Conservation (phyloP, 306 rosid genomes). For the Boehmeria nivea region DNA sequence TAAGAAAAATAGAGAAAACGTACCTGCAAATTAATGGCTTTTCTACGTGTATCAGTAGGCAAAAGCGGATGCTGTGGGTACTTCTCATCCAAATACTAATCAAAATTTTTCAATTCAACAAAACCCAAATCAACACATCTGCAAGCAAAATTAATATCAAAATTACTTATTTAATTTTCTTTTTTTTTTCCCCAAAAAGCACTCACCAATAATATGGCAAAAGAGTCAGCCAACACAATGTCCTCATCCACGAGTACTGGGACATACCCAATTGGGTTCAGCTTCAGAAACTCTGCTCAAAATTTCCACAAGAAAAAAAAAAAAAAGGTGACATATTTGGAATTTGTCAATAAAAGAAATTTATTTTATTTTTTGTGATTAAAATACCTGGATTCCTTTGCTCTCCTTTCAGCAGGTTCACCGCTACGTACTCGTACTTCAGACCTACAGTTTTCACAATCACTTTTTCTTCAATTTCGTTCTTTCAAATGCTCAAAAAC, state of each 20-base stretch:
- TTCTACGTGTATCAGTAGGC: conserved; percentile 50
- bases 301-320: no score
- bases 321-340: no score
- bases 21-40: conserved; percentile 77
- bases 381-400: background rate
- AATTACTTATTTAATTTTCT: no score
- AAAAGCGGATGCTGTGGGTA: conserved; percentile 67
- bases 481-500: background rate
- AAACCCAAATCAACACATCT: background rate
- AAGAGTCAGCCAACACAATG: conserved; percentile 50
- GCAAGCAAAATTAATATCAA: background rate
- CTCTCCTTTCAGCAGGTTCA: background rate
- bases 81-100: conserved; percentile 73
- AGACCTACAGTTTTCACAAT: background rate
- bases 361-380: background rate
- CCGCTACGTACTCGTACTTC: conserved; percentile 1
- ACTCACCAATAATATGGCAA: conserved; percentile 63
- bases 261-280: conserved; percentile 65
- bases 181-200: background rate
- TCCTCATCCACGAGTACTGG: conserved; percentile 62
- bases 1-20: background rate
- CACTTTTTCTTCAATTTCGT: no score
- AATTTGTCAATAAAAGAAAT: conserved; percentile 3
- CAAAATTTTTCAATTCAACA: background rate
- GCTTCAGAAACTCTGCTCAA: conserved; percentile 14